Base-by-base conservation (phyloP, 768 basidiomycete species). In the Mycena sanguinolenta region DNA sequence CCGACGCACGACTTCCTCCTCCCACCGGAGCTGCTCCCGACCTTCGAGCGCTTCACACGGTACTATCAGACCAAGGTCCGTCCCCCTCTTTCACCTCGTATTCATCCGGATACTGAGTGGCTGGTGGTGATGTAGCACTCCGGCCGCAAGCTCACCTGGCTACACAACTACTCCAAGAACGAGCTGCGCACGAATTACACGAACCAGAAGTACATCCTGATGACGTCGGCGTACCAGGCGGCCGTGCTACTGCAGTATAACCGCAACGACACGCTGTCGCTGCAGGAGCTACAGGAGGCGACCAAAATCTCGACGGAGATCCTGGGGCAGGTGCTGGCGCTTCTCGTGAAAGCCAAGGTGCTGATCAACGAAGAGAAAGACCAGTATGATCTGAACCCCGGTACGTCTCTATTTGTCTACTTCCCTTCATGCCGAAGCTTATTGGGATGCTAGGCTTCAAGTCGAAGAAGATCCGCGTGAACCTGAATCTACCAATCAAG, bases 81-180 rank as follows among this genome's bases (percentile, higher is more conserved):
- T 17, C 13, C 21, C 28, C 14, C 25, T n/a, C n/a, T n/a, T 16
- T 46, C 21, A 10, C 30, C 19, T n/a, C n/a, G n/a, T 46, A 23
- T 50, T 12, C 23, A 50, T 27, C 12, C 25, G 4, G 27, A 25
- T 27, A 14, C 5, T 27, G 23, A 50, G 21, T 50, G 21, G 44
- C 44, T n/a, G n/a, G n/a, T n/a, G n/a, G n/a, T n/a, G n/a, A 1
- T 90, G 77, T 95, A 97, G 81, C 95, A 97, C 79, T 94, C 92
- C 2, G 97, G 96, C n/a, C 93, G 97, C 70, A 97, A 97, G 78
- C 87, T 99, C 49, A 97, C 95, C 0, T 99, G 97, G 97, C 83
- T 99, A n/a, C 99, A 97, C 97, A 97, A 98, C 78, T 95, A 97
- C 80, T 96, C 92, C 61, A 97, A 97, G 85, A 96, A 96, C 83